phyloP scores from a whole-genome alignment of 2,329 filamentous ascomycete genomes.

The Helotiales sp. region DNA sequence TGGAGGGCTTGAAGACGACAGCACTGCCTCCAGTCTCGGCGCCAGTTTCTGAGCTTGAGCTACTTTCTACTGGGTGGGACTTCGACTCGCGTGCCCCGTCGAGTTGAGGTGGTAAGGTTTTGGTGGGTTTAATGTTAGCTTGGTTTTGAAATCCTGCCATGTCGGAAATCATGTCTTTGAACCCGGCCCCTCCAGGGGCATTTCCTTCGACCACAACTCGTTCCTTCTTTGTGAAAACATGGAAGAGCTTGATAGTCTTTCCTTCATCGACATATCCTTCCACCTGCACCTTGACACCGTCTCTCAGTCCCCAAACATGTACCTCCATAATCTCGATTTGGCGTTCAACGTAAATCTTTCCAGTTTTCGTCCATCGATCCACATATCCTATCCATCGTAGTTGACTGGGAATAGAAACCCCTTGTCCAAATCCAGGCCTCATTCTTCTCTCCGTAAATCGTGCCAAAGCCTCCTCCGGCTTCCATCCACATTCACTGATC shows the following conservation, averaged over 20 bases:
- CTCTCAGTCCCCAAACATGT: slow-evolving; percentile 83
- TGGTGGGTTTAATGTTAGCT: slow-evolving; percentile 22
- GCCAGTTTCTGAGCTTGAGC: slow-evolving; percentile 19
- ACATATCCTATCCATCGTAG: slow-evolving; percentile 86
- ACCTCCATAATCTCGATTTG: slow-evolving; percentile 84
- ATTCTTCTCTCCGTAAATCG: slow-evolving; percentile 82
- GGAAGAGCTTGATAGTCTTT: slow-evolving; percentile 78
- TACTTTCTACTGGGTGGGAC: background rate
- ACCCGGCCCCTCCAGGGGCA: slow-evolving; percentile 48
- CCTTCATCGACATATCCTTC: slow-evolving; percentile 89
- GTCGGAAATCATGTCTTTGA: slow-evolving; percentile 54
- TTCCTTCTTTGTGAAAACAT: slow-evolving; percentile 76
- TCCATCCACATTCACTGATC: slow-evolving; percentile 81
- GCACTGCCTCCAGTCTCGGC: slow-evolving; percentile 64
- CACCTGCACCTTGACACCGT: slow-evolving; percentile 84
- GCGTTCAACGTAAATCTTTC: slow-evolving; percentile 79
- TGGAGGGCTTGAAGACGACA: slow-evolving; percentile 74
- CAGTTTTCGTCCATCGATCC: slow-evolving; percentile 74
- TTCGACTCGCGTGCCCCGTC: background rate
- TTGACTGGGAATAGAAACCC: slow-evolving; percentile 92
- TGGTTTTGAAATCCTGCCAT: slow-evolving; percentile 43
- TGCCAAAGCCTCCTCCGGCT: slow-evolving; percentile 59
- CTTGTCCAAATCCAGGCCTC: slow-evolving; percentile 83
- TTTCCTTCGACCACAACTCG: slow-evolving; percentile 64
- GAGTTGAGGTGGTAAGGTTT: slow-evolving; percentile 14